Evolutionary conservation across 495 filamentous ascomycete species (phyloP).

Genomic region (Venustampulla echinocandica): DNA sequence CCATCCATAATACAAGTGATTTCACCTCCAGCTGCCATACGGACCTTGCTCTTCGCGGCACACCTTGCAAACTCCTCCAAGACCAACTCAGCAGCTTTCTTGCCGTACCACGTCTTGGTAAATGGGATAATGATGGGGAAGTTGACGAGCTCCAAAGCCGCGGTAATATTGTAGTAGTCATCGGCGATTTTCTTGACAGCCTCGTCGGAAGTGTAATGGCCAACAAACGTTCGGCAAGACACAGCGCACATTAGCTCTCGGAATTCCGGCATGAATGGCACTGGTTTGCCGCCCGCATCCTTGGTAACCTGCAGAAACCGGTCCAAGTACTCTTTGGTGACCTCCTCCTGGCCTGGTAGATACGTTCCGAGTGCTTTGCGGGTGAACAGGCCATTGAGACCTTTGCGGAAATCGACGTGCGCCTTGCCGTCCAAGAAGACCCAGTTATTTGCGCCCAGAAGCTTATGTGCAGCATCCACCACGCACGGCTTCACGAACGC

Average conservation of each 20-base stretch:
- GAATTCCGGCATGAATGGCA: slow-evolving; percentile 86
- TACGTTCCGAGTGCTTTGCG: slow-evolving; percentile 81
- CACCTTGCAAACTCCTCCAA: slow-evolving; percentile 84
- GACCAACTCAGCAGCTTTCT: slow-evolving; percentile 90
- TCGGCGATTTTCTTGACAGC: slow-evolving; percentile 91
- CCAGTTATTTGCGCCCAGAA: slow-evolving; percentile 89
- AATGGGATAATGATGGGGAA: slow-evolving; percentile 96
- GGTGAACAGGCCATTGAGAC: slow-evolving; percentile 90
- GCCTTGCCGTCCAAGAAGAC: slow-evolving; percentile 94
- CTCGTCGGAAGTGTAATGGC: slow-evolving; percentile 85
- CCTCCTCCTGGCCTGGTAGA: slow-evolving; percentile 84
- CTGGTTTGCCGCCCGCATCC: slow-evolving; percentile 57
- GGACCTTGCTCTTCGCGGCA: slow-evolving; percentile 83
- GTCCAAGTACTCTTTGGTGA: slow-evolving; percentile 81
- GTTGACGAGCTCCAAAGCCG: slow-evolving; percentile 92
- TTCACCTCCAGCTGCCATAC: slow-evolving; percentile 86
- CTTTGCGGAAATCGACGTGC: slow-evolving; percentile 95
- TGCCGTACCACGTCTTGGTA: slow-evolving; percentile 95
- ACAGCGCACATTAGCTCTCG: slow-evolving; percentile 94
- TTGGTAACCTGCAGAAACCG: slow-evolving; percentile 67
- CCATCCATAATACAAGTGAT: slow-evolving; percentile 88
- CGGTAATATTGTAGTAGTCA: slow-evolving; percentile 94
- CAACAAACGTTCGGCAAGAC: slow-evolving; percentile 91
- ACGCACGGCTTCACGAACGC: slow-evolving; percentile 91
- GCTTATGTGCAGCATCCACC: slow-evolving; percentile 89